phyloP scores from a whole-genome alignment of 164 flowering plant species.

The Kalanchoe fedtschenkoi region DNA sequence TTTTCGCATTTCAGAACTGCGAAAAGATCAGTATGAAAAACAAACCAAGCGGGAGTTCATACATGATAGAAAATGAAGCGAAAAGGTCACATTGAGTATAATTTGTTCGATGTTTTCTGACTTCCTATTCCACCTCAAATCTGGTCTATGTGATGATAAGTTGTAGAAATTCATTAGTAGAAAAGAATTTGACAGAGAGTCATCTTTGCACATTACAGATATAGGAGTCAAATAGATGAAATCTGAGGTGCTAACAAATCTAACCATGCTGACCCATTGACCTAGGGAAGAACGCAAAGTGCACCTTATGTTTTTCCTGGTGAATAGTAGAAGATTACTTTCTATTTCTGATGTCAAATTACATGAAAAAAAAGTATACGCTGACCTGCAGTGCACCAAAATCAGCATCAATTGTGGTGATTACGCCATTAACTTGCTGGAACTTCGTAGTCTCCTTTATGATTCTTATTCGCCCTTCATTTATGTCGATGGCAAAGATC shows the following conservation, averaged over 20 bases:
- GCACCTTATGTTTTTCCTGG: slow-evolving; percentile 47
- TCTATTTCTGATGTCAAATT: not conserved
- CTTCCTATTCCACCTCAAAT: slow-evolving; percentile 84
- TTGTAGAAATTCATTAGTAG: not conserved
- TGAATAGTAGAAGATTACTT: not conserved
- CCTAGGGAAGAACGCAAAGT: slow-evolving; percentile 91
- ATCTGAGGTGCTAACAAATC: too few species aligned
- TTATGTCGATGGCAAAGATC: slow-evolving; percentile 71
- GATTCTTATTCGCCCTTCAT: slow-evolving; percentile 73
- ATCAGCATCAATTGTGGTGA: slow-evolving; percentile 59
- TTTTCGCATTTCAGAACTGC: too few species aligned
- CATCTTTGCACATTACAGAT: not conserved
- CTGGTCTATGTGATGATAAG: slow-evolving; percentile 59
- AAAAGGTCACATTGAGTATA: too few species aligned
- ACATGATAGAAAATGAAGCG: too few species aligned
- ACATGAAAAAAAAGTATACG: not conserved
- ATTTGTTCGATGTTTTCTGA: slow-evolving; percentile 78
- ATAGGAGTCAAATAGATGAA: not conserved
- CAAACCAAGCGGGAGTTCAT: too few species aligned
- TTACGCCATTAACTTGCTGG: slow-evolving; percentile 48
- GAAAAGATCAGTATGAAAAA: too few species aligned
- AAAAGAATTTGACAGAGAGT: not conserved
- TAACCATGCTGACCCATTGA: slow-evolving; percentile 16
- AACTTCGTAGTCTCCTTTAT: slow-evolving; percentile 67
- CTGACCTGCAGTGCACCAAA: slow-evolving; percentile 57